Evolutionary conservation across 768 basidiomycete genomes (phyloP).

Genomic region (Coprinopsis sp.): DNA sequence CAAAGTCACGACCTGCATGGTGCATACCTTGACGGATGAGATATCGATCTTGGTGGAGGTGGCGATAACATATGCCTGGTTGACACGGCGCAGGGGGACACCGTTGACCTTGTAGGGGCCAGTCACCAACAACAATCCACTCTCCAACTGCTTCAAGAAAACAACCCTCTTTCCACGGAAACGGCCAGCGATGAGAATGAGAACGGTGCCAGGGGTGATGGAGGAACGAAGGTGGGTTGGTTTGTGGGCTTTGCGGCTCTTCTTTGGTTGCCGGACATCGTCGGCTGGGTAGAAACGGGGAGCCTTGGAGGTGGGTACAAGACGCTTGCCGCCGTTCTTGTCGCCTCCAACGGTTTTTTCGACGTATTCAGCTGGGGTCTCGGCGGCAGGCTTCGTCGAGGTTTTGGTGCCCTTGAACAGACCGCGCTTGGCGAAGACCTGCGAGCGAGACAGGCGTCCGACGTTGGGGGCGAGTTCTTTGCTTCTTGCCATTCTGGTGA

Average conservation of each 20-base stretch:
- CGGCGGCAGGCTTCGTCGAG: conserved; percentile 56
- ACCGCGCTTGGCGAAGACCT: conserved; percentile 74
- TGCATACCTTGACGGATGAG: conserved; percentile 62
- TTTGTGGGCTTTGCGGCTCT: conserved; percentile 82
- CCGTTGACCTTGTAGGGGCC: conserved; percentile 99
- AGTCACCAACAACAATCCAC: conserved; percentile 90
- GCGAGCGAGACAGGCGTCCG: conserved; percentile 79
- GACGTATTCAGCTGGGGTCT: conserved; percentile 56
- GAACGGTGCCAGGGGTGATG: conserved; percentile 90
- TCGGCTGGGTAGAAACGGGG: conserved; percentile 94
- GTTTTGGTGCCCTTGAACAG: conserved; percentile 86
- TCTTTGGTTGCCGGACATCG: conserved; percentile 87
- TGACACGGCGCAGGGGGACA: conserved; percentile 94
- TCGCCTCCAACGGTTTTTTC: conserved; percentile 84
- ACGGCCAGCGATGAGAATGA: conserved; percentile 96
- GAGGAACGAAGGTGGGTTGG: conserved; percentile 74
- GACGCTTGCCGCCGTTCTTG: conserved; percentile 87
- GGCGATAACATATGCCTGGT: conserved; percentile 98
- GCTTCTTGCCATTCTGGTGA: conserved; percentile 74
- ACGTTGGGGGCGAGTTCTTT: conserved; percentile 80
- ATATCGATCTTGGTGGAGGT: conserved; percentile 93
- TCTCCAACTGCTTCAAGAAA: conserved; percentile 92
- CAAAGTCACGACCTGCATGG: conserved; percentile 2
- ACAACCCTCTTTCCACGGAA: conserved; percentile 99
- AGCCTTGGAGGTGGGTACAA: conserved; percentile 81